Conservation (phyloP, 2,329 filamentous ascomycete species). For the Thielaviopsis musarum region DNA sequence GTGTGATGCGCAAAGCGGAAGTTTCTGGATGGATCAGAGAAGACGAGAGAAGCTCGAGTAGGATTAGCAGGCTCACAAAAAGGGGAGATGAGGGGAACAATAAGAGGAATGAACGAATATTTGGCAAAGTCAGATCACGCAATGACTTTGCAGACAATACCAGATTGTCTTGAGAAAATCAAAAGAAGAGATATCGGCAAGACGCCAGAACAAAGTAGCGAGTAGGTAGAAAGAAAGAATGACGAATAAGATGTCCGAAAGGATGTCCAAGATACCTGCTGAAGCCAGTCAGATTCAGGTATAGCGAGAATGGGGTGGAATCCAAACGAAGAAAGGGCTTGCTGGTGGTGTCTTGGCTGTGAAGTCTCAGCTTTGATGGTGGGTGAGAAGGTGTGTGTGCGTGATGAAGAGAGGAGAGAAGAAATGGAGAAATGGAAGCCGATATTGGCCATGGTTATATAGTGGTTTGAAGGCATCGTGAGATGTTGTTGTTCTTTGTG, state of each 20-base stretch:
- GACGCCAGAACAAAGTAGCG: background rate
- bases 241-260: too few relatives aligned
- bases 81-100: background rate
- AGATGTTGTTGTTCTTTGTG: background rate
- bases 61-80: background rate
- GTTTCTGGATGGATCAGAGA: background rate
- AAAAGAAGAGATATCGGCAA: background rate
- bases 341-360: background rate
- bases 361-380: background rate
- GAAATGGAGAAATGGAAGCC: background rate
- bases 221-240: too few relatives aligned
- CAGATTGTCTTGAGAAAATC: background rate
- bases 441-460: background rate
- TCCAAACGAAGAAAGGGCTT: background rate
- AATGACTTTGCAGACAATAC: background rate
- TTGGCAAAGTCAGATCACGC: background rate
- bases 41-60: background rate
- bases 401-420: background rate
- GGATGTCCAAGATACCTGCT: background rate
- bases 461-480: background rate
- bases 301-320: background rate
- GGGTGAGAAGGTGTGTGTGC: background rate
- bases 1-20: background rate
- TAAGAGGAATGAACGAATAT: background rate
- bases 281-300: background rate